Evolutionary conservation across 2,329 filamentous ascomycete species (phyloP).

Genomic region (Sporothrix globosa): DNA sequence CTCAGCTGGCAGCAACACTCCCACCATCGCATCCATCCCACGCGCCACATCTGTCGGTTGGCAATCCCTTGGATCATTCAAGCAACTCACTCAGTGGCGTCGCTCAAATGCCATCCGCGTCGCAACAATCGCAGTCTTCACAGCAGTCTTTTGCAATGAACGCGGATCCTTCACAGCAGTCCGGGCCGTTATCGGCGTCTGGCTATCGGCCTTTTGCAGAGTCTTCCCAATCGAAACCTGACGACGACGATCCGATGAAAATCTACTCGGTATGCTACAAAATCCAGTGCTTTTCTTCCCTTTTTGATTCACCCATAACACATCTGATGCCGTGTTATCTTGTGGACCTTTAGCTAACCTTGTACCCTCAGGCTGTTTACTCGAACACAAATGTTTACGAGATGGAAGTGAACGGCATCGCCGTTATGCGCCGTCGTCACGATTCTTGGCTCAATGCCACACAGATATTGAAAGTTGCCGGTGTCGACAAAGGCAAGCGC

Average conservation of each 20-base stretch:
- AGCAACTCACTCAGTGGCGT: conserved; percentile 30
- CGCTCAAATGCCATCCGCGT: conserved; percentile 38
- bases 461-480: conserved; percentile 95
- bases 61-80: conserved; percentile 35
- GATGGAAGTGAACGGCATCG: conserved; percentile 92
- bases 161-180: conserved; percentile 54
- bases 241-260: conserved; percentile 53
- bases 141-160: conserved; percentile 63
- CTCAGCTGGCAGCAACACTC: conserved; percentile 17
- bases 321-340: conserved; percentile 3
- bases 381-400: conserved; percentile 97
- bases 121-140: conserved; percentile 46
- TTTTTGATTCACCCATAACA: neutral
- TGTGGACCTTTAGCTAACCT: neutral
- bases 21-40: conserved; percentile 20
- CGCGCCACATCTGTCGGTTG: conserved; percentile 23
- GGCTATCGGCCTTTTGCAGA: conserved; percentile 49
- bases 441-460: conserved; percentile 98
- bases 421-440: conserved; percentile 92
- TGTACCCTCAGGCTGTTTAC: conserved; percentile 69
- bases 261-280: conserved; percentile 62
- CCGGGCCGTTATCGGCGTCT: conserved; percentile 42
- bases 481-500: conserved; percentile 95
- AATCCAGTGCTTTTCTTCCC: neutral
- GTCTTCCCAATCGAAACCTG: conserved; percentile 39